Evolutionary conservation across 2,329 filamentous ascomycete species (phyloP), one percentile per base, ranked within the genome.

Genomic region (Daldinia eschscholtzii): DNA sequence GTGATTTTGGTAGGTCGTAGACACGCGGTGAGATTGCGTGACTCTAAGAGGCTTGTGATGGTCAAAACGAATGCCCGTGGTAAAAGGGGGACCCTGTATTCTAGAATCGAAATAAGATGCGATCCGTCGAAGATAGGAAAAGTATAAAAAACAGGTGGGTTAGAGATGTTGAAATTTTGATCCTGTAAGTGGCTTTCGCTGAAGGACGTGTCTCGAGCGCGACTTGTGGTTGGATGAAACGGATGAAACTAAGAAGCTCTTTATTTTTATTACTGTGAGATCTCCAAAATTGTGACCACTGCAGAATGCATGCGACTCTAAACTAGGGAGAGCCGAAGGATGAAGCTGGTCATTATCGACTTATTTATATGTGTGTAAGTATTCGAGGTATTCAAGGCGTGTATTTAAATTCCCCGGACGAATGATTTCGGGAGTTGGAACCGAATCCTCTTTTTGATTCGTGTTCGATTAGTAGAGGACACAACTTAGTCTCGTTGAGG

Each of bases 181-280:
- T 60, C 70, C 76, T 78, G 70, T 79, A 70, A 65, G 70, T 73
- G 70, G 70, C 67, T 69, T 41, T 67, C 60, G 61, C 62, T 69
- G 62, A 73, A 74, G 76, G 73, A 75, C 77, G 77, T 79, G 77
- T 74, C 46, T 70, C 62, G 67, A 75, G 62, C 69, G 68, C 50
- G 73, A 70, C 28, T 33, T 75, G 72, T 79, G 75, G 76, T 79
- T 79, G 77, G 77, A 76, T 64, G 65, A 72, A 67, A 71, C 52
- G 57, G 20, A 23, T 23, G 20, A 23, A 48, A 20, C 39, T 37
- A 70, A 63, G 67, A 57, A 64, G 68, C 67, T 72, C 64, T 71
- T 69, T 44, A 39, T 28, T 65, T 67, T 20, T 33, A 2, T 35
- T 9, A 7, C 6, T 64, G 15, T 42, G 61, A 59, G 50, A 57